Evolutionary conservation across 2,329 filamentous ascomycete genomes (phyloP).

Genomic region (Fusarium verticillioides): DNA sequence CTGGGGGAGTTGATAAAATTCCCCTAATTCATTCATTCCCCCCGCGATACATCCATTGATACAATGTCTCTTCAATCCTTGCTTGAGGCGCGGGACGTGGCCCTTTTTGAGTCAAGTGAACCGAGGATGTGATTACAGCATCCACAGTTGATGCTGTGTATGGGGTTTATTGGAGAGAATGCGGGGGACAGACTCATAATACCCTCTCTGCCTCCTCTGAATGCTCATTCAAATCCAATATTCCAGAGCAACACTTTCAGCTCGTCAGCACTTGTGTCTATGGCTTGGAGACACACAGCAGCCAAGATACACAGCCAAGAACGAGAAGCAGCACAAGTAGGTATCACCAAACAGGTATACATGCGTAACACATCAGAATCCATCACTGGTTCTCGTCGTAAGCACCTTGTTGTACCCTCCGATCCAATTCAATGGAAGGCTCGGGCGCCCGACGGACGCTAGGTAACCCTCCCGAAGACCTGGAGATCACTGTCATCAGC

Average conservation of each 20-base stretch:
- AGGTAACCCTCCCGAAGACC: conserved; percentile 6
- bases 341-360: conserved; percentile 10
- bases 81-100: conserved; percentile 10
- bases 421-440: background rate
- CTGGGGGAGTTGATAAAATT: conserved; percentile 2
- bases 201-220: background rate
- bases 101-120: conserved; percentile 34
- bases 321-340: background rate
- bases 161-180: conserved; percentile 1
- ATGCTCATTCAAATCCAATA: background rate
- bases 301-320: conserved; percentile 8
- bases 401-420: conserved; percentile 29
- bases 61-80: background rate
- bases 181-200: background rate
- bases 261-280: conserved; percentile 24
- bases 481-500: conserved; percentile 5
- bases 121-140: conserved; percentile 34
- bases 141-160: conserved; percentile 4
- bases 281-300: conserved; percentile 17
- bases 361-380: conserved; percentile 8
- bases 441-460: conserved; percentile 12
- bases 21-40: background rate
- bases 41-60: conserved; percentile 10
- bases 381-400: conserved; percentile 1
- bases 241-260: conserved; percentile 1